Evolutionary conservation across 306 rosid genomes (phyloP).

Genomic region (Cicer bijugum): DNA sequence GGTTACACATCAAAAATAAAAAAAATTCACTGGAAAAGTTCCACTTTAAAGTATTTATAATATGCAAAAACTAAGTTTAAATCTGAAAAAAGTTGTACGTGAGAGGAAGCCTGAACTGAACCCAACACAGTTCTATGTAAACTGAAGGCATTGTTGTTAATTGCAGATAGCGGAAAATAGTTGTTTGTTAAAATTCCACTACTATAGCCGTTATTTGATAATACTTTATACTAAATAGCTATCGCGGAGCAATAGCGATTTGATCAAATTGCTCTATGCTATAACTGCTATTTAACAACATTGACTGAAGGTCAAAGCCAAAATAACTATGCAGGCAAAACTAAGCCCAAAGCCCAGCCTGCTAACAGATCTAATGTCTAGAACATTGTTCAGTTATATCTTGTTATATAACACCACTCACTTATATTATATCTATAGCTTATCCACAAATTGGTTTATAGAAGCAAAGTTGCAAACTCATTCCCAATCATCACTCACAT

Average conservation of each 20-base stretch:
- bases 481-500: too few relatives aligned
- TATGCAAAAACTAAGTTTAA: neutral
- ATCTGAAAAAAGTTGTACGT: neutral
- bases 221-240: too few relatives aligned
- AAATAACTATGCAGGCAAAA: neutral
- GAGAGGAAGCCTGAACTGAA: constrained; percentile 3
- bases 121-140: neutral
- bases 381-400: neutral
- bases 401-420: constrained; percentile 7
- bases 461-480: neutral
- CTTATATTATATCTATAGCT: constrained; percentile 2
- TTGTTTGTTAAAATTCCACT: too few relatives aligned
- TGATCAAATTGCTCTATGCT: too few relatives aligned
- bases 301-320: neutral
- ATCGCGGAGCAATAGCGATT: too few relatives aligned
- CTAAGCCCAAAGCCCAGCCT: neutral
- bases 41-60: neutral
- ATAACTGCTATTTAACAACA: too few relatives aligned
- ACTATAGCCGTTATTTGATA: too few relatives aligned
- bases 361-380: constrained; percentile 13
- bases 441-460: neutral
- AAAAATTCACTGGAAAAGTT: neutral
- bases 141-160: neutral
- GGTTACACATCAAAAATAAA: neutral
- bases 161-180: too few relatives aligned